A percentile compares a stretch with the other conserved stretches of the same genome.
Conservation (phyloP, 805 yeast species). For the Nakazawaea sp. region DNA sequence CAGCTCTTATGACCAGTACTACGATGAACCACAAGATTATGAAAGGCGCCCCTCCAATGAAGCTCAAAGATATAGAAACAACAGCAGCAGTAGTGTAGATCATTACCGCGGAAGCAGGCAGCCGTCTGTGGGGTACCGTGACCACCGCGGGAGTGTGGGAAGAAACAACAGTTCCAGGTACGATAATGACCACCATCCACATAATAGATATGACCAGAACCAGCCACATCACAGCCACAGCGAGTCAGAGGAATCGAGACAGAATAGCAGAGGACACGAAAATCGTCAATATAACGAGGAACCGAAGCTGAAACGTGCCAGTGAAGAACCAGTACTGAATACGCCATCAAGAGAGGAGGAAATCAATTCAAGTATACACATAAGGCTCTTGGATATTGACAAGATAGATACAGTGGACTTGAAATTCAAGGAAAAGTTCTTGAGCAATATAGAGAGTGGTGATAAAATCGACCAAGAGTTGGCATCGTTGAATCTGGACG, state of each 20-base stretch:
- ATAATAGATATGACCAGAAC: neutral
- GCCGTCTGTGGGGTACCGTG: too few relatives aligned
- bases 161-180: constrained; percentile 1
- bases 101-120: constrained; percentile 7
- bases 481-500: constrained; percentile 16
- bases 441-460: constrained; percentile 11
- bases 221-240: neutral
- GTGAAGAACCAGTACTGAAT: neutral
- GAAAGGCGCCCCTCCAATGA: neutral
- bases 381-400: constrained; percentile 7
- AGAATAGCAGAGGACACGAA: neutral
- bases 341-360: neutral
- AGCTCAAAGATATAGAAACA: neutral
- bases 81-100: neutral
- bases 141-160: neutral
- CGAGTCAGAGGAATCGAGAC: neutral
- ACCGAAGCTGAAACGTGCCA: too few relatives aligned
- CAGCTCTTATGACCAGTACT: neutral
- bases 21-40: neutral
- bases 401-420: neutral
- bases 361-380: neutral
- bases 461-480: constrained; percentile 18
- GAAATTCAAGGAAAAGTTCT: constrained; percentile 1
- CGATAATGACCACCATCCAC: constrained; percentile 3
- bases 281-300: too few relatives aligned